These are phyloP conservation scores for Globisporangium solare DNA, from an alignment of 352 stramenopile genomes.

Conservation along the genomic window DNA sequence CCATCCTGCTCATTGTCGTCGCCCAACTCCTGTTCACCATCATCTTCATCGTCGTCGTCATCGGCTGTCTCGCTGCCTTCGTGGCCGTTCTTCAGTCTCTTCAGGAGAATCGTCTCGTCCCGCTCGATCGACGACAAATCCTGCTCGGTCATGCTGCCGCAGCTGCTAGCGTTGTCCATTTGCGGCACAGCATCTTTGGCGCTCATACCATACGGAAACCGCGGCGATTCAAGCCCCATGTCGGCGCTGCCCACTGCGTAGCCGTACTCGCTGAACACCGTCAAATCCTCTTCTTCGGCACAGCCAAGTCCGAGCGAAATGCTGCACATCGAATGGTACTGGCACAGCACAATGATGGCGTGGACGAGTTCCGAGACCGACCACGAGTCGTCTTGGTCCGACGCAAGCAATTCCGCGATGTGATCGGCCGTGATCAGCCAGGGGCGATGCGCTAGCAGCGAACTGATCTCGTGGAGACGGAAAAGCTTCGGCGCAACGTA, in stretches of 20 bases:
- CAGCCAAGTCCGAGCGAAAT: constrained; percentile 74
- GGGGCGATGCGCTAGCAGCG: constrained; percentile 77
- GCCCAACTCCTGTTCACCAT: constrained; percentile 17
- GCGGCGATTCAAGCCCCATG: constrained; percentile 7
- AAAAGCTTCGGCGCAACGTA: constrained; percentile 82
- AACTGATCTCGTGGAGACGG: constrained; percentile 75
- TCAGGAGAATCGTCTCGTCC: constrained; percentile 65
- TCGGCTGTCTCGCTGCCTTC: constrained; percentile 63
- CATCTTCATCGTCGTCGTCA: constrained; percentile 39
- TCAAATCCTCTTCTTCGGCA: constrained; percentile 71
- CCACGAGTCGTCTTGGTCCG: constrained; percentile 76
- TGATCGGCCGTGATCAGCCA: constrained; percentile 78
- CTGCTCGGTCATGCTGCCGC: constrained; percentile 41
- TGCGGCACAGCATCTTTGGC: constrained; percentile 13
- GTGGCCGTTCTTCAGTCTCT: constrained; percentile 54
- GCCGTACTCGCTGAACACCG: constrained; percentile 59
- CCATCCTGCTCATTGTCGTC: constrained; percentile 19
- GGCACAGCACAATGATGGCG: constrained; percentile 80
- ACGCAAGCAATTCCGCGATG: constrained; percentile 65
- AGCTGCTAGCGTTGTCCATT: constrained; percentile 31
- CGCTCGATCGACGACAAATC: constrained; percentile 71
- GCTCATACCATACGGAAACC: constrained; percentile 20
- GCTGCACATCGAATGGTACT: constrained; percentile 78
- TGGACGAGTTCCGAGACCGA: constrained; percentile 85
- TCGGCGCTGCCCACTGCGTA: constrained; percentile 19